Conservation (phyloP, 2,329 filamentous ascomycete genomes). For the Thelonectria blattea region DNA sequence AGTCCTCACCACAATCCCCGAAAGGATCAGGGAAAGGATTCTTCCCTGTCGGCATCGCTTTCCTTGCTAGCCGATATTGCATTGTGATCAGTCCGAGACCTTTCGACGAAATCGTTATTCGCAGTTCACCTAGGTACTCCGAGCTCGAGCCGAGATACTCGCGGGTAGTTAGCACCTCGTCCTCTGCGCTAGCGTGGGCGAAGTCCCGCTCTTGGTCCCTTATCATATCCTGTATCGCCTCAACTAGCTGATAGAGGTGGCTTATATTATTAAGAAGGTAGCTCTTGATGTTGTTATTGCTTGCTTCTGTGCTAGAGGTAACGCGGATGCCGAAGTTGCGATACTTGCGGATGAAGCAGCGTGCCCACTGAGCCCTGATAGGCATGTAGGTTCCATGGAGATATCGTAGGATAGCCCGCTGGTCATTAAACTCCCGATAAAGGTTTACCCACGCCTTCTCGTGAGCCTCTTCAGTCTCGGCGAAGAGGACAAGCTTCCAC, state of each 20-base stretch:
- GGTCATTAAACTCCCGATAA: conserved; percentile 11
- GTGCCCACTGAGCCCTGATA: conserved; percentile 16
- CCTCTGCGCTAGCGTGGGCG: conserved; percentile 6
- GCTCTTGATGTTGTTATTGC: conserved; percentile 18
- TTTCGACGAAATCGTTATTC: background rate
- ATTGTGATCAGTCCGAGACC: background rate
- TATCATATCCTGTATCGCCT: conserved; percentile 18
- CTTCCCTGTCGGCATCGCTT: background rate
- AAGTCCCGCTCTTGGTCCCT: conserved; percentile 18
- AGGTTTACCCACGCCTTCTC: conserved; percentile 6
- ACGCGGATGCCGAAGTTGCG: conserved; percentile 21
- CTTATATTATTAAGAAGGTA: conserved; percentile 16
- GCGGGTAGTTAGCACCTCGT: conserved; percentile 14
- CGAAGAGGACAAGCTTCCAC: too few relatives aligned
- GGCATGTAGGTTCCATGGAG: conserved; percentile 18
- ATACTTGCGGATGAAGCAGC: conserved; percentile 18
- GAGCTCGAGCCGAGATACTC: background rate
- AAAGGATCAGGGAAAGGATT: background rate
- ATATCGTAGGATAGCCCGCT: conserved; percentile 11
- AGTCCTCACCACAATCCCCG: conserved; percentile 10
- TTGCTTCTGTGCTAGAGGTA: conserved; percentile 17
- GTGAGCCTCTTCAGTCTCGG: too few relatives aligned
- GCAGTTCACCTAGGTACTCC: background rate
- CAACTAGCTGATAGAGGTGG: conserved; percentile 14
- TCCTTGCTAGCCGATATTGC: background rate